Base-by-base conservation (phyloP, 176 grass and related monocot genomes). In the Poa annua region DNA sequence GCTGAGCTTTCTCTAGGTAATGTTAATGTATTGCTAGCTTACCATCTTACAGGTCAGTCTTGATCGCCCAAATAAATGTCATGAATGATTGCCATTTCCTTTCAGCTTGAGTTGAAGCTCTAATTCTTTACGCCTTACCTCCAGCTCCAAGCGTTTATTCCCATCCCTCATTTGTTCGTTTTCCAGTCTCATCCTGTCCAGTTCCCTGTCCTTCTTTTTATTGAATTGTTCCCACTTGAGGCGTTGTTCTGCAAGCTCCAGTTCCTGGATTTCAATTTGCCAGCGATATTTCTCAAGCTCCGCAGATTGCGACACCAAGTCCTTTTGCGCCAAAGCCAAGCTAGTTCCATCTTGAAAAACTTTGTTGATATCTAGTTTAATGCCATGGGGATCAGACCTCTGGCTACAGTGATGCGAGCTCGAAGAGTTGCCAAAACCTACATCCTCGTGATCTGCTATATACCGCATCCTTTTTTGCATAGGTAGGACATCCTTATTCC, bases 201-300 rank as follows among this genome's bases (percentile, higher is more conserved):
- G 63, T 83, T 94, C 92, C 42, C 56, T 83, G 50, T 94, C 92
- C 85, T 94, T 89, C 78, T 83, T 89, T 13, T 91, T 89, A 68
- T 85, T 74, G 32, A 89, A 88, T 10, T 10, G 34, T 65, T 85
- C 86, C 89, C 89, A 94, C 79, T 94, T 89, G 81, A 89, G 77
- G 25, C 74, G 74, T 72, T 83, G 81, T 48, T 80, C 87, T 75
- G 88, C 78, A 49, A 91, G 85, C 50, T 89, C 85, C 68, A 94
- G 62, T 38, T 72, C 76, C 87, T 89, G 66, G 76, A 74, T 71
- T 88, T 91, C 67, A 80, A 94, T 89, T 35, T 85, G 78, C 79
- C 83, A 60, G 16, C 67, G 78, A 51, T 85, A 75, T 76, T 76
- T 84, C 76, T 86, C 76, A 80, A 92, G 80, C 26, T 87, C 86